Base-by-base conservation (phyloP, 2,329 filamentous ascomycete genomes). In the Cladosporium velox region DNA sequence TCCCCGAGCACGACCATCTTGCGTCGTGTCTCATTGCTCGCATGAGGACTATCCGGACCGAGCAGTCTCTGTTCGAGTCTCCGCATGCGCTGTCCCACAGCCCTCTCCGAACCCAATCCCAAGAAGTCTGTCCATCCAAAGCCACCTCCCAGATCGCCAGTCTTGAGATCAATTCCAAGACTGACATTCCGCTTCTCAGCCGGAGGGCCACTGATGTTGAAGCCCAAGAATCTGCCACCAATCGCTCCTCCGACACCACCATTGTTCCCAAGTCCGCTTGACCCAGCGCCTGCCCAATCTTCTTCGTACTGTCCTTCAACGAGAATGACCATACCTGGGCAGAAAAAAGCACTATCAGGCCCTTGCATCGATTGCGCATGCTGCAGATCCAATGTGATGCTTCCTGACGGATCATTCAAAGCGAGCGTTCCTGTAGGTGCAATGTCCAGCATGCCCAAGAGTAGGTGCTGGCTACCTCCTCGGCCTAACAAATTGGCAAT, bases 91-190 rank as follows among this genome's bases (percentile, higher is more conserved):
- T 86, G 78, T 0, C 94, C 93, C 0, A 90, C 87, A 7, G 92
- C 93, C 55, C 93, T 89, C 77, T 97, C 92, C 73, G 92, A 96
- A 41, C 94, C 94, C 1, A 95, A 87, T 6, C 94, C 95, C 1
- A 98, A 83, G 75, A 98, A 99, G 77, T 98, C 95, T 63, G 97
- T 93, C 93, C 95, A 99, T 52, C 95, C 95, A 75, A 98, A 97
- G 0, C 91, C 92, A 66, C 91, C 91, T 32, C 89, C 90, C 51
- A 91, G 87, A 47, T 86, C 88, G 68, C 87, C 83, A 5, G 69
- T 66, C 28, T 69, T 69, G 6, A 75, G 61, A 65, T 73, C 72
- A 59, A 91, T 87, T 11, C 93, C 93, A 3, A 97, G 82, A 0
- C 93, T 95, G 14, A 87, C 86, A 59, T 89, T 88, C 47, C 95